Conservation (phyloP, 257 asterid species). For the Osmanthus fragrans region DNA sequence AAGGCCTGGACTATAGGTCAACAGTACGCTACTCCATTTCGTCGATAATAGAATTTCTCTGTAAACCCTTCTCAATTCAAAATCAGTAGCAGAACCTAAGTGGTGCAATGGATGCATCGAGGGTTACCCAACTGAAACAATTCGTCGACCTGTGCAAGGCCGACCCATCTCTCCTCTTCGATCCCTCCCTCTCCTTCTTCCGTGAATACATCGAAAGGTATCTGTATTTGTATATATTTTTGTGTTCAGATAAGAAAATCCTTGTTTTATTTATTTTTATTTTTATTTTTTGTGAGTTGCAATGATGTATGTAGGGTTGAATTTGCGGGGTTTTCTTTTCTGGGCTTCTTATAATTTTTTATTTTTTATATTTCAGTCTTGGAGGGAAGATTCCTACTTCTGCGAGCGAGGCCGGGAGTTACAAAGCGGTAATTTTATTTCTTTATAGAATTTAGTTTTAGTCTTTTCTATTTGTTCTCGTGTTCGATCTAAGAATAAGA, state of each 20-base stretch:
- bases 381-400: slow-evolving; percentile 82
- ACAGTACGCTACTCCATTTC: not conserved
- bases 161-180: slow-evolving; percentile 63
- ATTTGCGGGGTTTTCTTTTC: not conserved
- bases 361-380: slow-evolving; percentile 45
- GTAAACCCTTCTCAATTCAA: not conserved
- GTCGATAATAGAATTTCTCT: not conserved
- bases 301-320: not conserved
- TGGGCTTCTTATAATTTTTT: not conserved
- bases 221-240: not conserved
- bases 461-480: not conserved
- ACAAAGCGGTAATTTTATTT: slow-evolving; percentile 46
- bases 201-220: slow-evolving; percentile 79
- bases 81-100: not conserved
- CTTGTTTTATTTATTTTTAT: not conserved
- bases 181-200: slow-evolving; percentile 84
- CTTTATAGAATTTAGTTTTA: slow-evolving; percentile 1
- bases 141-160: slow-evolving; percentile 67
- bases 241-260: not conserved
- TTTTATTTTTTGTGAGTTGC: not conserved
- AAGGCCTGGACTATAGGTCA: not conserved
- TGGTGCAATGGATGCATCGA: slow-evolving; percentile 61
- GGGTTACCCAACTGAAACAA: slow-evolving; percentile 53
- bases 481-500: not conserved
- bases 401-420: slow-evolving; percentile 25